Evolutionary conservation across 2,329 filamentous ascomycete genomes (phyloP).

Genomic region (Claviceps sorghi): DNA sequence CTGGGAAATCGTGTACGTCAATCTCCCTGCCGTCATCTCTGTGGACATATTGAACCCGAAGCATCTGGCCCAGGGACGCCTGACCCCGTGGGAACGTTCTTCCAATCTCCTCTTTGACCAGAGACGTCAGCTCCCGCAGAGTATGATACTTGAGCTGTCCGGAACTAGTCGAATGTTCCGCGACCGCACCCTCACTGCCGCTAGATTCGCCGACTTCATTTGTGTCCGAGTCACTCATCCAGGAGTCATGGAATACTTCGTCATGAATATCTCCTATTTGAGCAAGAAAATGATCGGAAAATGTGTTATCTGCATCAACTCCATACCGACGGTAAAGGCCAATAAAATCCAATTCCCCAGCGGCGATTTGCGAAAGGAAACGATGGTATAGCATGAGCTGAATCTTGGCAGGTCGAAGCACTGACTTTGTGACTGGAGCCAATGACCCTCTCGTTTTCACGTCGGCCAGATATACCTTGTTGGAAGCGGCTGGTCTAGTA

Average conservation of each 20-base stretch:
- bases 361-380: constrained; percentile 63
- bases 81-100: constrained; percentile 38
- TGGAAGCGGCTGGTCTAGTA: neutral
- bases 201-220: neutral
- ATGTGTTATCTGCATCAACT: constrained; percentile 47
- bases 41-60: constrained; percentile 40
- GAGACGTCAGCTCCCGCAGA: constrained; percentile 30
- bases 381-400: constrained; percentile 85
- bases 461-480: constrained; percentile 61
- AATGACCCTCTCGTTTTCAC: constrained; percentile 67
- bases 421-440: constrained; percentile 48
- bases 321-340: constrained; percentile 57
- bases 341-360: constrained; percentile 53
- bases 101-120: constrained; percentile 32
- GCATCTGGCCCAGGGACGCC: constrained; percentile 32
- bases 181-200: neutral
- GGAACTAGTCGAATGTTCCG: neutral
- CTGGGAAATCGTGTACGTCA: constrained; percentile 46
- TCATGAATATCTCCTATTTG: constrained; percentile 58
- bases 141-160: constrained; percentile 31
- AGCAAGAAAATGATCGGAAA: constrained; percentile 67
- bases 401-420: constrained; percentile 64
- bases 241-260: constrained; percentile 42
- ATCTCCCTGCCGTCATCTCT: constrained; percentile 37
- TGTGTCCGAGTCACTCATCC: constrained; percentile 19